These are phyloP conservation scores for Pichia sp. DNA, from an alignment of 1,139 yeast species.

Conservation along the genomic window DNA sequence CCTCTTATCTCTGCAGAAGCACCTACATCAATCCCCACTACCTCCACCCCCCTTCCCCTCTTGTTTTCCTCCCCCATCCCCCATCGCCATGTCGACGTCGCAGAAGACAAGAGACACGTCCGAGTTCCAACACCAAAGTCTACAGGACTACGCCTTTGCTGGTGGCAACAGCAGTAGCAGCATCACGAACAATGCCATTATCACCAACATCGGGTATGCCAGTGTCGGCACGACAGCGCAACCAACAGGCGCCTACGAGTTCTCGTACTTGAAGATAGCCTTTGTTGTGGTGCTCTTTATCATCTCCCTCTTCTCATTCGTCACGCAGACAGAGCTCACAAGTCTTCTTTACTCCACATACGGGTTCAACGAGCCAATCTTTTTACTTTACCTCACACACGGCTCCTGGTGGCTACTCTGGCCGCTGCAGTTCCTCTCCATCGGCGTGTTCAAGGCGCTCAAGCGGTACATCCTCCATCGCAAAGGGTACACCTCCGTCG, in stretches of 20 bases:
- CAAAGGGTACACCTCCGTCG: conserved; percentile 32
- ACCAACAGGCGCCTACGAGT: conserved; percentile 17
- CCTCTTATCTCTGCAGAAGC: too few relatives aligned
- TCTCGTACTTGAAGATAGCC: conserved; percentile 40
- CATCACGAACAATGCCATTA: background rate
- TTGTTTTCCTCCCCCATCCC: background rate
- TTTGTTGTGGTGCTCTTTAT: conserved; percentile 57
- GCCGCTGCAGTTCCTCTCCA: conserved; percentile 61
- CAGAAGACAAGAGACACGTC: background rate
- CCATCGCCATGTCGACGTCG: background rate
- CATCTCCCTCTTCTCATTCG: conserved; percentile 62
- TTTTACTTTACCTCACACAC: conserved; percentile 67
- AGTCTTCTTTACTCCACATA: conserved; percentile 58
- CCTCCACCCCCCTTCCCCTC: background rate
- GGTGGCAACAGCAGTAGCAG: background rate
- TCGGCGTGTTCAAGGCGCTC: conserved; percentile 45
- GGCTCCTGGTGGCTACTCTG: conserved; percentile 75
- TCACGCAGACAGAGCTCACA: conserved; percentile 76
- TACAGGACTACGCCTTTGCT: background rate
- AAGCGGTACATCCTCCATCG: conserved; percentile 35
- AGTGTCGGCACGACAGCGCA: too few relatives aligned
- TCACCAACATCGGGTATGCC: background rate
- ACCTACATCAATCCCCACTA: too few relatives aligned
- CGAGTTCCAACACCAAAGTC: background rate
- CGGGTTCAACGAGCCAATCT: conserved; percentile 65